Percentiles rank a stretch among this genome's conserved stretches.
Evolutionary conservation across 176 grass and related monocot species (phyloP).

Genomic region (Miscanthus lutarioriparius): DNA sequence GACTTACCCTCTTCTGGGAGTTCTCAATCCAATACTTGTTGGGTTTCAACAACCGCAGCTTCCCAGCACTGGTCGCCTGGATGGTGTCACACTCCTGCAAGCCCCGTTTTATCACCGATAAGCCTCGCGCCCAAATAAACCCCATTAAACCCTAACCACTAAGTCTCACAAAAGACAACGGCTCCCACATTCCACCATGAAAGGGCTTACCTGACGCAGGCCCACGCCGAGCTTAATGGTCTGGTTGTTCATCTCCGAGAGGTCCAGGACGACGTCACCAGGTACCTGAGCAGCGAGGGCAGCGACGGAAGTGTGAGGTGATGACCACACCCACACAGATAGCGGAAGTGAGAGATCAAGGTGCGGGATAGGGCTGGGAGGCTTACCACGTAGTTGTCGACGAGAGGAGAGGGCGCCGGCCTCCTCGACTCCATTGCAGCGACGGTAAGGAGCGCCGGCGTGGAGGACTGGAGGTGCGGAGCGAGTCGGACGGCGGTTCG

Average conservation of each 20-base stretch:
- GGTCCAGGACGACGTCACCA: slow-evolving; percentile 77
- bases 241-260: slow-evolving; percentile 73
- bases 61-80: slow-evolving; percentile 67
- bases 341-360: not conserved
- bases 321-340: not conserved
- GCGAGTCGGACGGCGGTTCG: not conserved
- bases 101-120: not conserved
- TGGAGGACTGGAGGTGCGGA: not conserved
- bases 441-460: slow-evolving; percentile 2
- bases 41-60: slow-evolving; percentile 73
- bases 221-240: slow-evolving; percentile 82
- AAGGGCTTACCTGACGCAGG: slow-evolving; percentile 63
- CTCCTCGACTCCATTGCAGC: slow-evolving; percentile 40
- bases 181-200: not conserved
- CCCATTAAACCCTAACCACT: slow-evolving; percentile 36
- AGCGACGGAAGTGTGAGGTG: slow-evolving; percentile 16
- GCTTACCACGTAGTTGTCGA: slow-evolving; percentile 43
- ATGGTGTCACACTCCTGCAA: slow-evolving; percentile 78
- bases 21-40: slow-evolving; percentile 97
- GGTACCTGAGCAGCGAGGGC: slow-evolving; percentile 54
- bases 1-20: slow-evolving; percentile 84
- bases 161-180: not conserved
- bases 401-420: slow-evolving; percentile 31
- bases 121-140: slow-evolving; percentile 11
- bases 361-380: not conserved